Base-by-base conservation (phyloP, 306 rosid species). In the Dalbergia oliveri region DNA sequence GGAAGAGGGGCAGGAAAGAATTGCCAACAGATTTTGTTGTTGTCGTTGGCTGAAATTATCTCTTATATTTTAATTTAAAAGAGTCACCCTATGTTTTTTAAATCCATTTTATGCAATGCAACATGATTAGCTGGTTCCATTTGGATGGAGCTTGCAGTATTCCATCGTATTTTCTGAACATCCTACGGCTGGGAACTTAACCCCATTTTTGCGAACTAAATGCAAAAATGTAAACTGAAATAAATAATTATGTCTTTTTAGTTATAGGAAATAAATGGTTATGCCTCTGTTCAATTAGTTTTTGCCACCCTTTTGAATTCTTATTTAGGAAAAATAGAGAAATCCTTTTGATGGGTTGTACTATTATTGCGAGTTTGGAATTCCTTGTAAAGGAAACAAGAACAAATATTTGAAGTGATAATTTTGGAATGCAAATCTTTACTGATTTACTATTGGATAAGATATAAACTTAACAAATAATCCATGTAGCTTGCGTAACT, bases 401-500 rank as follows among this genome's bases (percentile, higher is more conserved):
- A 43, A 44, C 53, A 47, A 26, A 11, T 45, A 26, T 26, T 26
- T 69, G 50, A 45, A 45, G 54, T 66, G 54, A 43, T 66, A 18
- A 66, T 16, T 47, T 69, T 45, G 19, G 16, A 45, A 7, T 23
- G 59, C 51, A 21, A 39, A 13, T 33, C 18, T 11, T 5, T 23
- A 10, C 26, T 8, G 31, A 18, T 1, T 54, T 54, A 15, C 18
- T 56, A 9, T 8, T 34, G 80, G 72, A 64, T 65, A 71, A 50
- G 72, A 64, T 49, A 49, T 31, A n/a, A 21, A 63, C 23, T 66
- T 66, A 5, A 49, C 31, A 26, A 26, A 26, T n/a, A 41, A 23
- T 3, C n/a, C 60, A 56, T 9, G 43, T 65, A 18, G 43, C 65
- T 14, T 56, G 68, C 54, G 66, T 63, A 54, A 54, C 47, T 66